These are phyloP conservation scores for Colletotrichum brevisporum DNA, from an alignment of 2,329 filamentous ascomycete genomes.

Conservation along the genomic window DNA sequence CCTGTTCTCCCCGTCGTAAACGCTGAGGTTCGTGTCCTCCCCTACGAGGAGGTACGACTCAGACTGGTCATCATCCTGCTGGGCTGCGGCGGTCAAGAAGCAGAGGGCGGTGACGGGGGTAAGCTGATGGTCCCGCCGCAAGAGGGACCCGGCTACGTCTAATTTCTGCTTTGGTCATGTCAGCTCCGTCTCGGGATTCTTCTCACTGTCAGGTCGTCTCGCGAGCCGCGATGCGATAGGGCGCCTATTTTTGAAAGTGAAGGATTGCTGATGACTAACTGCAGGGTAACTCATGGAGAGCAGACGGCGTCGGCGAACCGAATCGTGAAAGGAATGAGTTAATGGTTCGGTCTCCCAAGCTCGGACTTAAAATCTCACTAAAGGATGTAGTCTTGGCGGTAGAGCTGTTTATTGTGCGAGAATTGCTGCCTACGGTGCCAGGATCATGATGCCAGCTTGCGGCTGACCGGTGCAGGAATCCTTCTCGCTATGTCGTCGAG, in stretches of 20 bases:
- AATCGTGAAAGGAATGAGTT: not conserved
- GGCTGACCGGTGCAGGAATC: conserved; percentile 34
- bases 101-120: conserved; percentile 73
- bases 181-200: not conserved
- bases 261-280: conserved; percentile 34
- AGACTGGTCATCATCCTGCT: conserved; percentile 37
- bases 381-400: conserved; percentile 17
- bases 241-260: conserved; percentile 15
- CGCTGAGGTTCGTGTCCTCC: conserved; percentile 70
- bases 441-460: conserved; percentile 39
- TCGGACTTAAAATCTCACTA: conserved; percentile 26
- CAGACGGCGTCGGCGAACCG: not conserved
- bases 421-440: conserved; percentile 29
- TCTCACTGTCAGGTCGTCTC: not conserved
- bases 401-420: conserved; percentile 17
- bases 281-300: conserved; percentile 32
- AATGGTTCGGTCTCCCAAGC: conserved; percentile 3
- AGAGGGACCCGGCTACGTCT: conserved; percentile 26
- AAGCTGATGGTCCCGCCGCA: conserved; percentile 56
- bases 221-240: not conserved
- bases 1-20: conserved; percentile 61
- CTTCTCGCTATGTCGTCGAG: conserved; percentile 14
- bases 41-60: conserved; percentile 66
- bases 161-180: conserved; percentile 13
- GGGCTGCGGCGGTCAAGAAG: conserved; percentile 56